These are phyloP conservation scores for Colletotrichum truncatum DNA, from an alignment of 2,329 filamentous ascomycete genomes.

Conservation along the genomic window DNA sequence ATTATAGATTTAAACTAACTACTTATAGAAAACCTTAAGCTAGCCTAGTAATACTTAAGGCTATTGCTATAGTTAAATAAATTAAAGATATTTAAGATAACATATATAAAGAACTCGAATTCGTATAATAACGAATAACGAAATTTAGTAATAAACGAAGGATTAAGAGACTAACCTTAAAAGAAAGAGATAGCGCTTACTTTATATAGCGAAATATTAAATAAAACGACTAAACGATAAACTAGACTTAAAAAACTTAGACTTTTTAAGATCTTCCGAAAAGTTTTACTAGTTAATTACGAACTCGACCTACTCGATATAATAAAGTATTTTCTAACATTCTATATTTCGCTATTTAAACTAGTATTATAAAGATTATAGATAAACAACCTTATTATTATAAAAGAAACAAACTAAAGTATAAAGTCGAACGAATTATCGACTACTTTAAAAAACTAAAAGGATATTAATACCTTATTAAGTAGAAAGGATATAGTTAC, in stretches of 20 bases:
- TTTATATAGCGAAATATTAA: not conserved
- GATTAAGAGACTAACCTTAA: not conserved
- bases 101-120: not conserved
- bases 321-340: not conserved
- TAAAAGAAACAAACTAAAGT: not conserved
- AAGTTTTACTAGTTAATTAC: not conserved
- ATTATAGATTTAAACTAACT: not conserved
- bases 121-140: not conserved
- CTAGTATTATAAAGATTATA: not conserved
- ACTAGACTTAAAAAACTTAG: not conserved
- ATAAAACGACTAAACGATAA: conserved; percentile 1
- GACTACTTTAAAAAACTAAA: not conserved
- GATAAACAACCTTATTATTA: not conserved
- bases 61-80: not conserved
- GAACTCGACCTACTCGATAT: not conserved
- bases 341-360: not conserved
- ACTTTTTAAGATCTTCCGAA: not conserved
- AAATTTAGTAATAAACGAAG: not conserved
- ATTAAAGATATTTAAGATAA: not conserved
- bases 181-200: not conserved
- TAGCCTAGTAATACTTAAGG: no score
- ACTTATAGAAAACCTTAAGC: not conserved
- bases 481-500: not conserved
- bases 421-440: not conserved
- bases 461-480: not conserved